phyloP scores from a whole-genome alignment of 1,284 basidiomycete species.

The Naganishia liquefaciens region DNA sequence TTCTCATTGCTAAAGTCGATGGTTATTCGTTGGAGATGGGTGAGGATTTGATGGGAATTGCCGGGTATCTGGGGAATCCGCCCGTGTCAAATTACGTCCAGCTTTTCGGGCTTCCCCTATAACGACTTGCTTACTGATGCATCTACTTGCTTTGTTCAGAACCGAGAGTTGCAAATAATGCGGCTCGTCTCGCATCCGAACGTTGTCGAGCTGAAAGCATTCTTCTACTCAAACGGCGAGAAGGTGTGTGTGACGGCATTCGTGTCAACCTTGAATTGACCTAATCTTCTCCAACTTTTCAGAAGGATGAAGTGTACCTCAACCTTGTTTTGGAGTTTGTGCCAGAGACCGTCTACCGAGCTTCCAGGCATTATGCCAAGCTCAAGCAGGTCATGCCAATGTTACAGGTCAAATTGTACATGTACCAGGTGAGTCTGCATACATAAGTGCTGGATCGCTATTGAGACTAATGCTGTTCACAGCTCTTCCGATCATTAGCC shows the following conservation, averaged over 20 bases:
- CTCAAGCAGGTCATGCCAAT: slow-evolving; percentile 99
- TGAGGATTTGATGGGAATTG: not conserved
- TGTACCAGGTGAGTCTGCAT: slow-evolving; percentile 49
- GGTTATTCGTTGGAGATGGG: slow-evolving; percentile 24
- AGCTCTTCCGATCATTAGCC: slow-evolving; percentile 92
- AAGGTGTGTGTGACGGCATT: slow-evolving; percentile 65
- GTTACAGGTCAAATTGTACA: slow-evolving; percentile 85
- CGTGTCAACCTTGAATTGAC: slow-evolving; percentile 22
- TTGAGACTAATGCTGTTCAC: slow-evolving; percentile 29
- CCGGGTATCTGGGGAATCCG: no score
- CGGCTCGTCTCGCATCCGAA: slow-evolving; percentile 95
- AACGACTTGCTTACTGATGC: slow-evolving; percentile 11
- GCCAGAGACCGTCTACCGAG: slow-evolving; percentile 98
- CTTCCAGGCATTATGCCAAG: slow-evolving; percentile 97
- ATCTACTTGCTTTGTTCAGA: slow-evolving; percentile 60
- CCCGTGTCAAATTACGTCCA: not conserved
- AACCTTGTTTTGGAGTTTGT: slow-evolving; percentile 99
- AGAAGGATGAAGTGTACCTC: slow-evolving; percentile 99
- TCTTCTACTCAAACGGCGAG: slow-evolving; percentile 99
- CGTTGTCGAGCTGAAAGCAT: slow-evolving; percentile 94
- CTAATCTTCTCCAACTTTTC: slow-evolving; percentile 35
- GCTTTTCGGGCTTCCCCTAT: not conserved
- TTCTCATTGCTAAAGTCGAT: slow-evolving; percentile 26
- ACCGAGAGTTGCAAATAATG: slow-evolving; percentile 99
- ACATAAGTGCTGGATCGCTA: no score